These are phyloP conservation scores for Tilletia walkeri DNA, from an alignment of 1,284 basidiomycete genomes.

Conservation along the genomic window DNA sequence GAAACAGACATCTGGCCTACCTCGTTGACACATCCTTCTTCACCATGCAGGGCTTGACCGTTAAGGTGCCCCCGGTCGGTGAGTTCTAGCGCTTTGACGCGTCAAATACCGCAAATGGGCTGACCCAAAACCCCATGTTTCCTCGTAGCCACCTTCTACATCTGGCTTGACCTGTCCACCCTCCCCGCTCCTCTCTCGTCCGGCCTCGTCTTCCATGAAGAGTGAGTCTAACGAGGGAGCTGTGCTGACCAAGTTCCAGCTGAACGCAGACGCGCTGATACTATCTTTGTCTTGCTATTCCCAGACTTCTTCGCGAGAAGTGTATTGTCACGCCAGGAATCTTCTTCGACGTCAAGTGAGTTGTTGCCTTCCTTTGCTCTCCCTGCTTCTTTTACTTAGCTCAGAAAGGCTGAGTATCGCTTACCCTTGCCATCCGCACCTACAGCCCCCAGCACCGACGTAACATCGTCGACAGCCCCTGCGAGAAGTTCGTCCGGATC, in stretches of 20 bases:
- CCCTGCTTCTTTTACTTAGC: not conserved
- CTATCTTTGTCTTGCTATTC: not conserved
- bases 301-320: constrained; percentile 73
- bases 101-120: not conserved
- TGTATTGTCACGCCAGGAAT: constrained; percentile 79
- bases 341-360: constrained; percentile 65
- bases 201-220: constrained; percentile 91
- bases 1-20: too few species aligned
- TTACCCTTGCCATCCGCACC: constrained; percentile 61
- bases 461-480: constrained; percentile 79
- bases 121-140: constrained; percentile 4
- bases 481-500: constrained; percentile 48
- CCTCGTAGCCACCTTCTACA: constrained; percentile 65
- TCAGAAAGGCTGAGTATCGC: not conserved
- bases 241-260: too few species aligned
- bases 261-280: not conserved
- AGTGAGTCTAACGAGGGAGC: constrained; percentile 57
- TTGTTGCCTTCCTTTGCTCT: not conserved
- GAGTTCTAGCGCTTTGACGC: too few species aligned
- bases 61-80: constrained; percentile 30
- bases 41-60: constrained; percentile 28
- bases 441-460: constrained; percentile 64
- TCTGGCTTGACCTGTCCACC: constrained; percentile 80
- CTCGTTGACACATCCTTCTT: not conserved
- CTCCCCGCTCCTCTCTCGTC: constrained; percentile 79